These are phyloP conservation scores for Hypsizygus marmoreus DNA, from an alignment of 768 basidiomycete species.

Conservation along the genomic window DNA sequence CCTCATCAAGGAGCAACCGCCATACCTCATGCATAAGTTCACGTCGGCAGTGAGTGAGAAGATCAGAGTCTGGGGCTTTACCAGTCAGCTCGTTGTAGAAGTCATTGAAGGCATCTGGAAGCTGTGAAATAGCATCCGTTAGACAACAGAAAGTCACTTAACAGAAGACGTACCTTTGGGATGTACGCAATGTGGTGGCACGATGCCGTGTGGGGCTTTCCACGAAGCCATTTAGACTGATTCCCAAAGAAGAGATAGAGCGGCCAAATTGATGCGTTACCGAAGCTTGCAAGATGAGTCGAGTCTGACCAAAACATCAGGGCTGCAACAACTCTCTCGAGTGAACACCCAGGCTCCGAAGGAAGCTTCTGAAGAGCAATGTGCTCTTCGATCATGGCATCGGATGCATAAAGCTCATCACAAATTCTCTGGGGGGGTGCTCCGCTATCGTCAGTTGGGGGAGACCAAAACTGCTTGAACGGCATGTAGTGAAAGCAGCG, in stretches of 20 bases:
- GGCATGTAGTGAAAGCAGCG: conserved; percentile 19
- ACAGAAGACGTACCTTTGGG: conserved; percentile 32
- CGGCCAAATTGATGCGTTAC: conserved; percentile 43
- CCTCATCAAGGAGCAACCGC: conserved; percentile 23
- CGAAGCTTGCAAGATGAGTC: conserved; percentile 36
- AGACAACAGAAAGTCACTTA: neutral
- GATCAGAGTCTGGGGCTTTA: neutral
- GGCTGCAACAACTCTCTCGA: conserved; percentile 21
- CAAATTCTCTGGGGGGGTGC: conserved; percentile 19
- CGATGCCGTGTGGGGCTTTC: conserved; percentile 24
- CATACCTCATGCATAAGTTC: conserved; percentile 37
- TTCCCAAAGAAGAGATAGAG: conserved; percentile 42
- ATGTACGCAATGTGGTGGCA: conserved; percentile 41
- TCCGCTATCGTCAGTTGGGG: conserved; percentile 9
- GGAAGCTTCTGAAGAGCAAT: conserved; percentile 18
- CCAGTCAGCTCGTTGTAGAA: conserved; percentile 15
- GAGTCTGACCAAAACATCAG: conserved; percentile 37
- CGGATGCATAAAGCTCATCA: conserved; percentile 25
- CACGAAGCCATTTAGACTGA: conserved; percentile 40
- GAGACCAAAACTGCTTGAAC: conserved; percentile 25
- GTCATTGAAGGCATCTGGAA: conserved; percentile 26
- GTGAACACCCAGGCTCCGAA: conserved; percentile 14
- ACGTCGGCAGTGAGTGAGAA: conserved; percentile 32
- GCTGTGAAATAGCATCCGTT: no score
- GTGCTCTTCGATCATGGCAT: conserved; percentile 24